Conservation (phyloP, 192 early-diverging fungal genomes). For the Umbelopsis isabellina region DNA sequence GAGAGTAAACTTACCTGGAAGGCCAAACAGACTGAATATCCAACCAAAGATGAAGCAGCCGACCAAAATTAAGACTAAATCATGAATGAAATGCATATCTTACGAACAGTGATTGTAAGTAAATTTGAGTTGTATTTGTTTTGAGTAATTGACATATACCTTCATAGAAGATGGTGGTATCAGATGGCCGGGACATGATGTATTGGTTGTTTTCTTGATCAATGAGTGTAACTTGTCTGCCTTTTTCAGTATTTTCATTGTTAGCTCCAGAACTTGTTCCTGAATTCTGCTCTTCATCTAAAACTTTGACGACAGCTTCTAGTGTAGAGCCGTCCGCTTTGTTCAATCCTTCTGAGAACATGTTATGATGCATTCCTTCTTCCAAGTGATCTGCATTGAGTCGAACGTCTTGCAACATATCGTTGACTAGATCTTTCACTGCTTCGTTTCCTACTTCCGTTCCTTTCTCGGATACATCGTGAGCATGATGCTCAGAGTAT, state of each 20-base stretch:
- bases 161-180: constrained; percentile 51
- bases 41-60: constrained; percentile 43
- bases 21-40: constrained; percentile 39
- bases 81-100: constrained; percentile 48
- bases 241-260: constrained; percentile 32
- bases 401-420: constrained; percentile 47
- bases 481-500: constrained; percentile 23
- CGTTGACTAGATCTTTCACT: constrained; percentile 34
- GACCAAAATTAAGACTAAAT: constrained; percentile 48
- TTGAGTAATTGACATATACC: constrained; percentile 26
- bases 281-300: constrained; percentile 31
- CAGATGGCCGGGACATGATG: constrained; percentile 47
- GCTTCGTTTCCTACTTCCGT: constrained; percentile 16
- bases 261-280: constrained; percentile 1
- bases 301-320: constrained; percentile 49
- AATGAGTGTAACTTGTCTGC: constrained; percentile 42
- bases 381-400: constrained; percentile 47
- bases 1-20: constrained; percentile 35
- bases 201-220: constrained; percentile 62
- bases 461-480: constrained; percentile 17
- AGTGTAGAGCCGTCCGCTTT: constrained; percentile 27
- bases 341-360: constrained; percentile 28
- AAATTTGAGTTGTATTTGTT: too few species aligned
- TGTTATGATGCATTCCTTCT: constrained; percentile 41
- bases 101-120: neutral